A percentile compares a stretch with the other conserved stretches of the same genome.
These are phyloP conservation scores for Boechera retrofracta DNA, from an alignment of 345 rosid species.

Conservation along the genomic window DNA sequence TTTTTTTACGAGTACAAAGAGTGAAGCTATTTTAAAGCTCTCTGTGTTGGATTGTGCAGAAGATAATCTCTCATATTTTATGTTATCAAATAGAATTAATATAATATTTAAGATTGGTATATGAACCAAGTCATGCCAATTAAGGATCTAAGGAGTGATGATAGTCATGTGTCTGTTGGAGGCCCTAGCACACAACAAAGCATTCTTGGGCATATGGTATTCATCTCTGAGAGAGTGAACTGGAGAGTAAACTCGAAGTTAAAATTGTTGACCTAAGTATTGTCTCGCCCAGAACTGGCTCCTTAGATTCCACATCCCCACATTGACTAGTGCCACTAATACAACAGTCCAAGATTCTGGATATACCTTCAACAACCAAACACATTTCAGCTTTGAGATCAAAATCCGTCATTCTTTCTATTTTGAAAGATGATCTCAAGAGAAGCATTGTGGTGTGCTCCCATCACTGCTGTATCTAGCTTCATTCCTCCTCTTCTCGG, in stretches of 20 bases:
- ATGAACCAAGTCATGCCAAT: not conserved
- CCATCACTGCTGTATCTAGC: constrained; percentile 81
- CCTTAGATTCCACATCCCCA: constrained; percentile 93
- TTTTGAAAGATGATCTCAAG: constrained; percentile 65
- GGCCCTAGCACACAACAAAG: constrained; percentile 76
- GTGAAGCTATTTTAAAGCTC: not conserved
- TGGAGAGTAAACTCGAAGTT: constrained; percentile 61
- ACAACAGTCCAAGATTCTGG: constrained; percentile 85
- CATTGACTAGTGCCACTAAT: constrained; percentile 74
- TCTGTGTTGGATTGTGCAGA: not conserved
- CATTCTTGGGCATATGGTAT: constrained; percentile 65
- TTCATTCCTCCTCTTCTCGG: constrained; percentile 51
- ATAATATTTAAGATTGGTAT: not conserved
- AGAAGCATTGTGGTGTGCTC: constrained; percentile 59
- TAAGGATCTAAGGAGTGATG: not conserved
- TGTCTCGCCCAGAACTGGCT: constrained; percentile 55
- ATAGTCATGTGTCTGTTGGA: not conserved
- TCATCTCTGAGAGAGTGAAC: constrained; percentile 61
- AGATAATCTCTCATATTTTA: not conserved
- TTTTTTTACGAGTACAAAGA: not conserved
- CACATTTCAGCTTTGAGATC: not conserved
- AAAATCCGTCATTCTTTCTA: not conserved
- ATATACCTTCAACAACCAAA: constrained; percentile 60
- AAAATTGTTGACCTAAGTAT: constrained; percentile 64
- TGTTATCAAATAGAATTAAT: not conserved